Base-by-base conservation (phyloP, 176 grass and related monocot genomes). In the Alopecurus myosuroides region DNA sequence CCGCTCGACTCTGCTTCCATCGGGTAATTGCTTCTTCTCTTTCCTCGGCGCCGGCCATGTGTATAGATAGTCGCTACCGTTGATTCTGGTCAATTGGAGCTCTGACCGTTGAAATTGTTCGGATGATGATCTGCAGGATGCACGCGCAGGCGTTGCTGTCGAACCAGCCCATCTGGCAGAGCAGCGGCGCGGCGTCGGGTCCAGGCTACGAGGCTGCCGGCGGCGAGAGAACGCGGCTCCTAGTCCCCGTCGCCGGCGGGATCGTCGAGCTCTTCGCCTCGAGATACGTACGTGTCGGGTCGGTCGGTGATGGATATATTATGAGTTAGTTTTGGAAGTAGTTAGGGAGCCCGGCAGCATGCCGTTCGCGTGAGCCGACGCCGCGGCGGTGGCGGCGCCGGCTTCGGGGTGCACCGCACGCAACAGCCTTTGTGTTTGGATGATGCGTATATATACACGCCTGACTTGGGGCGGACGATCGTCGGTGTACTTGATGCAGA, bases 91-190 rank as follows among this genome's bases (percentile, higher is more conserved):
- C 70, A n/a, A n/a, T n/a, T n/a, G 70, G 40, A 28, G 70, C 41
- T 74, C 29, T 76, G 74, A 80, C 23, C 7, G 29, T 19, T 31
- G 2, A 74, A 44, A 42, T 44, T 71, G 39, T 15, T 71, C 36
- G n/a, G 57, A 15, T 61, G 18, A 11, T 35, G 19, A 51, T 30
- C 82, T n/a, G n/a, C n/a, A 97, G 89, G 70, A 81, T 97, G 78
- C 92, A 94, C 61, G 87, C 91, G 58, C 89, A 94, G 67, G 94
- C 89, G 22, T 90, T 97, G 82, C 39, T 97, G 75, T 94, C 91
- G 20, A 86, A 90, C 78, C 87, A 92, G 75, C 87, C 91, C 8
- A 88, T 97, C 41, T 94, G 94, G 94, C 91, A 90, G 66, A 90
- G 55, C 67, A 86, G 52, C 68, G 26, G 44, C 45, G 9, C 4